Conservation (phyloP, 2,329 filamentous ascomycete species). For the Mycosphaerella arachidis region DNA sequence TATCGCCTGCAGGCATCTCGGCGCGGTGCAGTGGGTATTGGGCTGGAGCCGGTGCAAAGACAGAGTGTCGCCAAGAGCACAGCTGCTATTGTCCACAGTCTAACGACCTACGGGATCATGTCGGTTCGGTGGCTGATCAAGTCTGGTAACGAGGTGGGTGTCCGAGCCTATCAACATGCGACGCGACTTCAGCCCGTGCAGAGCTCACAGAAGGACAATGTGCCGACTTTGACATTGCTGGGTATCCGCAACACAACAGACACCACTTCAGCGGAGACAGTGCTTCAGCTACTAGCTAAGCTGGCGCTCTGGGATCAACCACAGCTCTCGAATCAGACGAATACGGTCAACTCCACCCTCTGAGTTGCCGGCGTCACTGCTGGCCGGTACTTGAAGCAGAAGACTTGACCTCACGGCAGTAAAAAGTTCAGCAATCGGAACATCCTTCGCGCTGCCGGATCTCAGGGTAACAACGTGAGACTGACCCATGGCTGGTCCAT, state of each 20-base stretch:
- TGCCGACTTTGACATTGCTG: slow-evolving; percentile 2
- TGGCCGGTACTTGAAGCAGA: slow-evolving; percentile 7
- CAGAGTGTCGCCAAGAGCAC: slow-evolving; percentile 1
- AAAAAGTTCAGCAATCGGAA: slow-evolving; percentile 7
- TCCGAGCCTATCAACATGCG: slow-evolving; percentile 11
- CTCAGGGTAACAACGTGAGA: not conserved
- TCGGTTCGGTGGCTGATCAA: slow-evolving; percentile 16
- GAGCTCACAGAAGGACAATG: not conserved
- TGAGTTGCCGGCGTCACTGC: slow-evolving; percentile 8
- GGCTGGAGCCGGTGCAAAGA: not conserved
- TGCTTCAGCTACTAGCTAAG: slow-evolving; percentile 7
- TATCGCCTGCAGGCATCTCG: slow-evolving; percentile 7
- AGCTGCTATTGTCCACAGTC: slow-evolving; percentile 11
- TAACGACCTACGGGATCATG: slow-evolving; percentile 12
- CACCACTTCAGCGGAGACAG: slow-evolving; percentile 4
- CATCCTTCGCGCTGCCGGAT: not conserved
- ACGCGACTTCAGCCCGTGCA: slow-evolving; percentile 1
- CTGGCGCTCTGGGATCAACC: slow-evolving; percentile 4
- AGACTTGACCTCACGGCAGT: slow-evolving; percentile 5
- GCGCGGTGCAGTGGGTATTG: not conserved
- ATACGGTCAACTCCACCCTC: slow-evolving; percentile 3
- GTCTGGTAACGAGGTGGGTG: not conserved
- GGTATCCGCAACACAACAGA: not conserved
- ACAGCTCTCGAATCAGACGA: not conserved
- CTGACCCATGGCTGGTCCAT: slow-evolving; percentile 15